Base-by-base conservation (phyloP, 2,329 filamentous ascomycete species). In the Sphaceloma murrayae region DNA sequence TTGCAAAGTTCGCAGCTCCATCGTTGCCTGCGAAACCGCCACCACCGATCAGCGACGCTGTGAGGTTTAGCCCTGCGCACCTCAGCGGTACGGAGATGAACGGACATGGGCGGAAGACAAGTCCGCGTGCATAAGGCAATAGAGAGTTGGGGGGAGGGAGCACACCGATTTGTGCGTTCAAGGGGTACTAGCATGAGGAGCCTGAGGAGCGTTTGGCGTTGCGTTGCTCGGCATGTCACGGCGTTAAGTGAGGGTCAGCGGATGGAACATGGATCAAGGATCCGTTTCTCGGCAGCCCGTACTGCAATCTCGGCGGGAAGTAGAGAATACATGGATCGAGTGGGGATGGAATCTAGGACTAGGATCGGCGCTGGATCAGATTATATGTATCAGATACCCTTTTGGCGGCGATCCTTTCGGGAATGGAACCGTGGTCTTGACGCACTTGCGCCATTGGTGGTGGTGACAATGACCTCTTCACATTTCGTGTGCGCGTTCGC, bases 21-120 rank as follows among this genome's bases (percentile, higher is more conserved):
- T 70, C 71, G 40, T 60, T 76, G 32, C 73, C 73, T 34, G 66
- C 71, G 7, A 75, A 74, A 53, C 73, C 73, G 26, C 72, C 72
- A 30, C 67, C 70, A 34, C 60, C 67, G 2, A 57, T 57, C 8
- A 63, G 56, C 34, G 49, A 53, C 5, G 53, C 55, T 33, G 52
- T 51, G 43, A 21, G 49, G 6, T 34, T 45, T 18, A 14, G 26
- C 13, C 22, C 22, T 7, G 13, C 36, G 10, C 36, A 40, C 18
- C 24, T 40, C 5, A 22, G 24, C 7, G 22, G 17, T 3, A 4
- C 22, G 7, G n/a, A n/a, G 9, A 18, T 40, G 24, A n/a, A n/a
- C n/a, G n/a, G n/a, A n/a, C n/a, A n/a, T n/a, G n/a, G n/a, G n/a
- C n/a, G n/a, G n/a, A 40, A 40, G 14, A 10, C 36, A 10, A 40